Conservation (phyloP, 208 protist species). For the Leishmania tarentolae region DNA sequence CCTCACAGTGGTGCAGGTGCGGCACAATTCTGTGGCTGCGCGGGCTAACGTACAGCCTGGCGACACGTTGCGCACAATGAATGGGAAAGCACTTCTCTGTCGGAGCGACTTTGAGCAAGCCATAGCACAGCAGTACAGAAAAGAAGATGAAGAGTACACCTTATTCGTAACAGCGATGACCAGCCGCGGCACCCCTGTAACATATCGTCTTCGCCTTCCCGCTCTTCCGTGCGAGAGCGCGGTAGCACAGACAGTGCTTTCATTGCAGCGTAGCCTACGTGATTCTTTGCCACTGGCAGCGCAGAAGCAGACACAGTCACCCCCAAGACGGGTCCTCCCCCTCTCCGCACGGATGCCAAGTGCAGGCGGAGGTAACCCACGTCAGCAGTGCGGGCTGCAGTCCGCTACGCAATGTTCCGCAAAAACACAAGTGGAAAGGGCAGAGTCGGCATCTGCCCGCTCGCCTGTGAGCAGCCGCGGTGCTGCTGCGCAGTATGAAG, state of each 20-base stretch:
- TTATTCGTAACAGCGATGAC: constrained; percentile 25
- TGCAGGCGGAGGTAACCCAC: background rate
- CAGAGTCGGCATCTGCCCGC: constrained; percentile 3
- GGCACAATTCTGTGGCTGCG: constrained; percentile 18
- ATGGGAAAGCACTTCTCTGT: constrained; percentile 21
- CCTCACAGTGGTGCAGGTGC: constrained; percentile 14
- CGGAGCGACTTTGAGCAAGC: constrained; percentile 11
- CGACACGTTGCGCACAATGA: constrained; percentile 32
- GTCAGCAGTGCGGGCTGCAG: background rate
- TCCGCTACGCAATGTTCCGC: background rate
- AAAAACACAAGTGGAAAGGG: background rate
- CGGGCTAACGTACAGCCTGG: constrained; percentile 34
- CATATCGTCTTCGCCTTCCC: constrained; percentile 27
- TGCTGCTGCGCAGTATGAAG: constrained; percentile 1
- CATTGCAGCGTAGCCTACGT: background rate
- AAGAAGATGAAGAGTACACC: background rate
- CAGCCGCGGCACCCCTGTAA: constrained; percentile 18
- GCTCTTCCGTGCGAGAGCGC: background rate
- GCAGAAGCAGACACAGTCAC: background rate
- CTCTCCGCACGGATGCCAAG: background rate
- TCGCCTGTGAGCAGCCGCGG: constrained; percentile 15
- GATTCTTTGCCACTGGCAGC: background rate
- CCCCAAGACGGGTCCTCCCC: background rate
- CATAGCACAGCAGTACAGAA: constrained; percentile 9
- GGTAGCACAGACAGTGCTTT: background rate